A percentile compares a stretch with the other conserved stretches of the same genome.
These are phyloP conservation scores for Pythium phragmiticola DNA, from an alignment of 352 stramenopile genomes.

Conservation along the genomic window DNA sequence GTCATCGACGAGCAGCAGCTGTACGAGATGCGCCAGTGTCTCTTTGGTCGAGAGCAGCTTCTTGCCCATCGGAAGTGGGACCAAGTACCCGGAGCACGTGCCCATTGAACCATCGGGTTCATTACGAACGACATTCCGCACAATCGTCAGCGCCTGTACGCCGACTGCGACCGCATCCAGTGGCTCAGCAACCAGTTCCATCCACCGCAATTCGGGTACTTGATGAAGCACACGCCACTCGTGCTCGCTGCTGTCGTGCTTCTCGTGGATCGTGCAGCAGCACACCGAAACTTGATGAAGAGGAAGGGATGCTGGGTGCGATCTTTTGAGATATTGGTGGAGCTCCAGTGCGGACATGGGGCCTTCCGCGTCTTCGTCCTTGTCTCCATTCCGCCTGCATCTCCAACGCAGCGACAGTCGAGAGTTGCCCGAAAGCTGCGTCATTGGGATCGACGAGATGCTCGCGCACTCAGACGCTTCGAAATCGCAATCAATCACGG, in stretches of 20 bases:
- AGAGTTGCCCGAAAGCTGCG: constrained; percentile 66
- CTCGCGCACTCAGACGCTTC: constrained; percentile 36
- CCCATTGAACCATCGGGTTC: constrained; percentile 31
- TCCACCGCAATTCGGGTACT: constrained; percentile 76
- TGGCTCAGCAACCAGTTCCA: constrained; percentile 68
- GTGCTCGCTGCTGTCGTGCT: constrained; percentile 38
- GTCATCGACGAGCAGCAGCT: constrained; percentile 69
- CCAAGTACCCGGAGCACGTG: constrained; percentile 32
- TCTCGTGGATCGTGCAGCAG: constrained; percentile 57
- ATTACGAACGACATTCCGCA: constrained; percentile 66
- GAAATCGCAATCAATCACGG: constrained; percentile 70
- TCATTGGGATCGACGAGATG: constrained; percentile 59
- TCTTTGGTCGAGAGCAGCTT: constrained; percentile 47
- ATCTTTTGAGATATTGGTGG: constrained; percentile 38
- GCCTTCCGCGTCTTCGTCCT: constrained; percentile 32
- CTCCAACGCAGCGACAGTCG: constrained; percentile 67
- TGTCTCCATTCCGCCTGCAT: constrained; percentile 35
- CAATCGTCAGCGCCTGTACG: constrained; percentile 46
- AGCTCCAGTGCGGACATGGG: constrained; percentile 57
- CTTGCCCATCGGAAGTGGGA: constrained; percentile 59
- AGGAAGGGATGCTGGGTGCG: background rate
- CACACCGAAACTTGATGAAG: constrained; percentile 42
- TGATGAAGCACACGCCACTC: constrained; percentile 61
- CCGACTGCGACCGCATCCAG: constrained; percentile 47
- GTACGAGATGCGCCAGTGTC: constrained; percentile 51